Conservation (phyloP, 345 rosid species). For the Camelina laxa region DNA sequence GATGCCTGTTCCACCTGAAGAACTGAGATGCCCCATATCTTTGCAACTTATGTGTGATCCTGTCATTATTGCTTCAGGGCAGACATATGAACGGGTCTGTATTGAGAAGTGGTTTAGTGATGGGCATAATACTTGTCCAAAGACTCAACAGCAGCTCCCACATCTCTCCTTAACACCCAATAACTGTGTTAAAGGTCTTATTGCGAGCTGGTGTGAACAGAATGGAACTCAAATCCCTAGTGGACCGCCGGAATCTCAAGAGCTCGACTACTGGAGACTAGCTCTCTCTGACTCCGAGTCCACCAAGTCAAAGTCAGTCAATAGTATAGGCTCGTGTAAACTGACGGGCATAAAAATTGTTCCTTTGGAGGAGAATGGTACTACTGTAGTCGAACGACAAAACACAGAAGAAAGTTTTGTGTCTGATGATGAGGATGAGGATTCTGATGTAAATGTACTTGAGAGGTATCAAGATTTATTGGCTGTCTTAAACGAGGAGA, state of each 20-base stretch:
- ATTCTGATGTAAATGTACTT: slow-evolving; percentile 48
- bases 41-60: slow-evolving; percentile 98
- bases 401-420: slow-evolving; percentile 46
- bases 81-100: slow-evolving; percentile 92
- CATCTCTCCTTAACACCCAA: slow-evolving; percentile 93
- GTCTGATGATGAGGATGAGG: slow-evolving; percentile 48
- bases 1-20: slow-evolving; percentile 86
- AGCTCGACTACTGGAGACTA: slow-evolving; percentile 87
- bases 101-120: slow-evolving; percentile 97
- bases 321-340: slow-evolving; percentile 54
- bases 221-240: slow-evolving; percentile 74
- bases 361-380: slow-evolving; percentile 72
- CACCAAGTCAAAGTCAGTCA: slow-evolving; percentile 64
- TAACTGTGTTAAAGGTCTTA: slow-evolving; percentile 96
- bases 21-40: slow-evolving; percentile 94
- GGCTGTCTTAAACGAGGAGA: slow-evolving; percentile 57
- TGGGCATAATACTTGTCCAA: slow-evolving; percentile 92
- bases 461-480: slow-evolving; percentile 59
- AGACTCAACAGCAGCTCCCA: slow-evolving; percentile 87
- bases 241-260: slow-evolving; percentile 84
- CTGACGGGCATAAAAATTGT: slow-evolving; percentile 64
- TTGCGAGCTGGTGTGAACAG: slow-evolving; percentile 96
- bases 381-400: slow-evolving; percentile 50
- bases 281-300: slow-evolving; percentile 74
- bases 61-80: slow-evolving; percentile 96